Percentiles rank a stretch among this genome's conserved stretches.
These are phyloP conservation scores for Globisporangium rhizosaccharum DNA, from an alignment of 352 stramenopile genomes.

Conservation along the genomic window DNA sequence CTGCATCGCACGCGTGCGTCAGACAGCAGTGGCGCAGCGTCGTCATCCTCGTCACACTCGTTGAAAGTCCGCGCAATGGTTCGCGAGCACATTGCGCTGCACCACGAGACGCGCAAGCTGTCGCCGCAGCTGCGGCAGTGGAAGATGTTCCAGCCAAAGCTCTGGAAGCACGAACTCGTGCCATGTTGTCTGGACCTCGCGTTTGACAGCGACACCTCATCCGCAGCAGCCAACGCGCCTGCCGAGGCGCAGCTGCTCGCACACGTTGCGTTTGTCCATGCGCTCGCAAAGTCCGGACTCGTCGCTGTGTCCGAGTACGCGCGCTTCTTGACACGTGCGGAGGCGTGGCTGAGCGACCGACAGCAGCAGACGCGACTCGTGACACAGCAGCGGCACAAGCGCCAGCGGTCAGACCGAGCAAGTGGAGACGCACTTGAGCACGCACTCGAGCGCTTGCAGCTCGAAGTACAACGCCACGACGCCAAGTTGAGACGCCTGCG, in stretches of 20 bases:
- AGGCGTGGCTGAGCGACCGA: constrained; percentile 17
- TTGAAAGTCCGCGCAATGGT: constrained; percentile 17
- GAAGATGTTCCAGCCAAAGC: constrained; percentile 27
- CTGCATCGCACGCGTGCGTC: neutral
- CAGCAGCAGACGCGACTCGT: neutral
- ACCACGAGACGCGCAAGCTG: constrained; percentile 12
- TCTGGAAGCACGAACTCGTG: constrained; percentile 30
- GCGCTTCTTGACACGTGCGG: constrained; percentile 17
- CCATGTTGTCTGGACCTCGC: constrained; percentile 30
- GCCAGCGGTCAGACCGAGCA: neutral
- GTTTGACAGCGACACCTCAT: neutral
- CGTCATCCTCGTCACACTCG: neutral
- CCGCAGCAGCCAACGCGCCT: neutral
- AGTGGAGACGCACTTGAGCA: constrained; percentile 1
- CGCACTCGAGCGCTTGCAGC: constrained; percentile 2
- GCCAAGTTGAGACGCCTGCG: neutral
- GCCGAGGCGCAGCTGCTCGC: constrained; percentile 1
- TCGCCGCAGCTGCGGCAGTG: constrained; percentile 24
- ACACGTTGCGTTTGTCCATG: constrained; percentile 22
- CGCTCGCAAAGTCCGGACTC: constrained; percentile 19
- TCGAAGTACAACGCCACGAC: neutral
- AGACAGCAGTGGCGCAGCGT: neutral
- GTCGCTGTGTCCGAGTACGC: constrained; percentile 21
- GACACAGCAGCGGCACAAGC: neutral
- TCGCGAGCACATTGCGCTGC: constrained; percentile 20